These are phyloP conservation scores for Xylaria sp. DNA, from an alignment of 2,329 filamentous ascomycete genomes.

Conservation along the genomic window DNA sequence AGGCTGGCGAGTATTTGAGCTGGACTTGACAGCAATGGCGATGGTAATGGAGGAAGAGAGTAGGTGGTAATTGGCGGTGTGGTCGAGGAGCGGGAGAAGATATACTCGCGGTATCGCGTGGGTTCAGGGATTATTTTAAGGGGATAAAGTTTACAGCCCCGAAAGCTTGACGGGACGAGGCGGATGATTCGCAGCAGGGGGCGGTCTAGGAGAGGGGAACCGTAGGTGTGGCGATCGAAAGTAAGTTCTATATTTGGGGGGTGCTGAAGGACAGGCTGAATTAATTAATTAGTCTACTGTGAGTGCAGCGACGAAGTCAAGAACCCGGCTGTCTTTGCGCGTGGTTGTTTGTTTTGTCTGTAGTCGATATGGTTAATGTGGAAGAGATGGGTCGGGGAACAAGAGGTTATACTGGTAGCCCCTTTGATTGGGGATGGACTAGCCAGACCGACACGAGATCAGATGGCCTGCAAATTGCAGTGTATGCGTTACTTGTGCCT, in stretches of 20 bases:
- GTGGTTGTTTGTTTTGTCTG: constrained; percentile 9
- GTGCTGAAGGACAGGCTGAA: not conserved
- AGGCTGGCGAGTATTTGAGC: not conserved
- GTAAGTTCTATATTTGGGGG: not conserved
- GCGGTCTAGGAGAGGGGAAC: constrained; percentile 6
- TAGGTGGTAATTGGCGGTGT: constrained; percentile 8
- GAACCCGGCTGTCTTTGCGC: constrained; percentile 22
- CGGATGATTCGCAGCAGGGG: not conserved
- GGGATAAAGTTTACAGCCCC: constrained; percentile 15
- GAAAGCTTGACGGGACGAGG: constrained; percentile 6
- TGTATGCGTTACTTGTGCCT: constrained; percentile 15
- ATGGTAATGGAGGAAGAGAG: constrained; percentile 1
- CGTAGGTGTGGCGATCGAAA: constrained; percentile 4
- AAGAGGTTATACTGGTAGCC: constrained; percentile 17
- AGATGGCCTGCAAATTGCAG: constrained; percentile 32
- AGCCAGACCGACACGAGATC: constrained; percentile 32
- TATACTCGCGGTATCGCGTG: constrained; percentile 5
- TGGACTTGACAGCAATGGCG: not conserved
- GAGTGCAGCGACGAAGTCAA: constrained; percentile 4
- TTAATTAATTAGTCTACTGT: not conserved
- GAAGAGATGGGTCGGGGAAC: constrained; percentile 20
- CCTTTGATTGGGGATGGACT: constrained; percentile 22
- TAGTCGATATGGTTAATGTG: not conserved
- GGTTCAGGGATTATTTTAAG: constrained; percentile 13
- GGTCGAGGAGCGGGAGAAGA: not conserved